phyloP scores from a whole-genome alignment of 495 filamentous ascomycete genomes.

The Hypoxylon fragiforme region DNA sequence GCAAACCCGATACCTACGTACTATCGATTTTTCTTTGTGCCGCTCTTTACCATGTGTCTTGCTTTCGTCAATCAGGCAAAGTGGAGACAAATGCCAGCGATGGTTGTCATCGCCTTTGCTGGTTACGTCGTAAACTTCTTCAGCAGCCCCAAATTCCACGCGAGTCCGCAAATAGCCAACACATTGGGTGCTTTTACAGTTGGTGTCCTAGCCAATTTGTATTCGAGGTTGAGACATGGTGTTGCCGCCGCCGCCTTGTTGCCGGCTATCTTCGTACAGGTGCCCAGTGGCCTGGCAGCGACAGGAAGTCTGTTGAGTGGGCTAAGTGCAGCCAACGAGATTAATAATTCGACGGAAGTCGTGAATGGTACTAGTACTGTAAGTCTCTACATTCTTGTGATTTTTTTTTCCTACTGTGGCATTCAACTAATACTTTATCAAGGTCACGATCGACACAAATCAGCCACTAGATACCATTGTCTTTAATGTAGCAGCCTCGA shows the following conservation, averaged over 20 bases:
- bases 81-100: slow-evolving; percentile 84
- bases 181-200: slow-evolving; percentile 86
- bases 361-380: slow-evolving; percentile 34
- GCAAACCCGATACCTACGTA: slow-evolving; percentile 61
- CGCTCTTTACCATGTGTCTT: slow-evolving; percentile 79
- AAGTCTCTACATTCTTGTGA: slow-evolving; percentile 1
- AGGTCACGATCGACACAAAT: slow-evolving; percentile 22
- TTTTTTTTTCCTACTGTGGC: background rate
- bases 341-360: slow-evolving; percentile 52
- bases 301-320: slow-evolving; percentile 83
- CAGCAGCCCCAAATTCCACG: slow-evolving; percentile 67
- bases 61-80: slow-evolving; percentile 87
- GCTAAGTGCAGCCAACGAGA: slow-evolving; percentile 77
- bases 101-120: slow-evolving; percentile 78
- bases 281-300: slow-evolving; percentile 86
- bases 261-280: slow-evolving; percentile 92
- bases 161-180: slow-evolving; percentile 80
- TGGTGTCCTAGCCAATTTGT: slow-evolving; percentile 84
- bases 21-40: slow-evolving; percentile 75
- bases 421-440: background rate
- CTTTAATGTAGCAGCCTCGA: slow-evolving; percentile 81
- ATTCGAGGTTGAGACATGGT: slow-evolving; percentile 80
- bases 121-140: slow-evolving; percentile 92
- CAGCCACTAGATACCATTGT: slow-evolving; percentile 64
- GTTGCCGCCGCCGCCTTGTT: slow-evolving; percentile 87